phyloP scores from a whole-genome alignment of 805 yeast genomes.

The Pichia paraexigua region DNA sequence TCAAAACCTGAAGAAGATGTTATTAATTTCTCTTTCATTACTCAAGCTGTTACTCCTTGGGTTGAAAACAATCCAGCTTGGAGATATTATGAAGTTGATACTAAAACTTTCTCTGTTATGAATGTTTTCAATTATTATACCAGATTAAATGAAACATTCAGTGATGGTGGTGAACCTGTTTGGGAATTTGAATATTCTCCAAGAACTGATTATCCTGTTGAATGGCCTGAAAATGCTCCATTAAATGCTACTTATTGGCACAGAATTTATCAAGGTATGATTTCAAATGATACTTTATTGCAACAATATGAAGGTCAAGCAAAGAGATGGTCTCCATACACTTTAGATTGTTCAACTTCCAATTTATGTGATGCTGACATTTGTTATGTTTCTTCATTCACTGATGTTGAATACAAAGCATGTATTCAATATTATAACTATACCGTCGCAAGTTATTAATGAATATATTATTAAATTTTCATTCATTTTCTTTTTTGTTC shows the following conservation, averaged over 20 bases:
- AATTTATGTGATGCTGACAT: slow-evolving; percentile 36
- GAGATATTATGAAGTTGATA: slow-evolving; percentile 65
- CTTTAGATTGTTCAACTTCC: slow-evolving; percentile 44
- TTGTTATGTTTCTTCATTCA: slow-evolving; percentile 35
- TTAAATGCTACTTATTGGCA: slow-evolving; percentile 68
- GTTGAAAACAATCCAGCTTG: slow-evolving; percentile 58
- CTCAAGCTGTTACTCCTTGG: slow-evolving; percentile 60
- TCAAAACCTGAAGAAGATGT: slow-evolving; percentile 36
- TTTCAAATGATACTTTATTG: slow-evolving; percentile 34
- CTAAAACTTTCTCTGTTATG: slow-evolving; percentile 50
- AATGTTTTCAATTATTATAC: slow-evolving; percentile 54
- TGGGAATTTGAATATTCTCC: slow-evolving; percentile 64
- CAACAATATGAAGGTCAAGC: slow-evolving; percentile 43
- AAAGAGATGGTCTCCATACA: slow-evolving; percentile 48
- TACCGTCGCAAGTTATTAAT: neutral
- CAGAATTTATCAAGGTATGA: slow-evolving; percentile 39
- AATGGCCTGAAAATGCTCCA: slow-evolving; percentile 54
- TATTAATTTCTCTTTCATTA: slow-evolving; percentile 53
- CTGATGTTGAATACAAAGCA: slow-evolving; percentile 24
- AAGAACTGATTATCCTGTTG: slow-evolving; percentile 46
- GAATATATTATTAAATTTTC: neutral
- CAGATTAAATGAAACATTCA: slow-evolving; percentile 51
- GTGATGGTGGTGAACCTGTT: slow-evolving; percentile 46
- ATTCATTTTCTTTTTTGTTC: too few species aligned
- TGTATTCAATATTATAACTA: slow-evolving; percentile 4